A percentile compares a stretch with the other conserved stretches of the same genome.
Evolutionary conservation across 768 basidiomycete genomes (phyloP).

Genomic region (Auriculariales sp.): DNA sequence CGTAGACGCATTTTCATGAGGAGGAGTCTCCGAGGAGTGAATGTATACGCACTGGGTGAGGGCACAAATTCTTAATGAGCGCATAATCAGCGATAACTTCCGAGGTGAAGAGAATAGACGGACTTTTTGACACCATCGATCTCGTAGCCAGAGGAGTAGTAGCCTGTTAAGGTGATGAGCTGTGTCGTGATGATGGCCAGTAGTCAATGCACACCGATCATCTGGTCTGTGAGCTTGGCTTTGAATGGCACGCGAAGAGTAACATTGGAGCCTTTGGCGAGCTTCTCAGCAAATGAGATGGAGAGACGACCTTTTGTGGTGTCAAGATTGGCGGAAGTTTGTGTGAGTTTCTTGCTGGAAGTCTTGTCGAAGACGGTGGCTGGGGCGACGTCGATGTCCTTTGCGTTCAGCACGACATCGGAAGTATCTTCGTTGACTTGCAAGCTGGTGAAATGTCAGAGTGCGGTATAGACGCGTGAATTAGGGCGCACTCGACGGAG

Average conservation of each 20-base stretch:
- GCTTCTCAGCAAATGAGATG: slow-evolving; percentile 37
- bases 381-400: slow-evolving; percentile 40
- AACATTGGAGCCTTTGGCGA: slow-evolving; percentile 58
- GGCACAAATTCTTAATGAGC: slow-evolving; percentile 30
- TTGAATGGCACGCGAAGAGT: slow-evolving; percentile 55
- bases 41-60: slow-evolving; percentile 66
- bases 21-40: slow-evolving; percentile 14
- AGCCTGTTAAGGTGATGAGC: slow-evolving; percentile 18
- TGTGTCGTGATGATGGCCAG: background rate
- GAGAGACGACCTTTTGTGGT: slow-evolving; percentile 47
- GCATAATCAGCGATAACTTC: background rate
- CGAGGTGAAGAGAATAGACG: slow-evolving; percentile 3
- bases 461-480: slow-evolving; percentile 1
- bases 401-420: slow-evolving; percentile 48
- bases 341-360: slow-evolving; percentile 30
- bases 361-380: slow-evolving; percentile 43
- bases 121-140: slow-evolving; percentile 43
- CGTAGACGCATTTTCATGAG: background rate
- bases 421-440: slow-evolving; percentile 48
- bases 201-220: slow-evolving; percentile 40
- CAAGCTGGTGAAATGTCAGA: slow-evolving; percentile 28
- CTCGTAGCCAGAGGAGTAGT: slow-evolving; percentile 59
- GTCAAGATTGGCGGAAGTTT: slow-evolving; percentile 38
- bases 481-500: slow-evolving; percentile 39
- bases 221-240: slow-evolving; percentile 47